phyloP scores from a whole-genome alignment of 768 basidiomycete genomes.

The Artomyces pyxidatus region DNA sequence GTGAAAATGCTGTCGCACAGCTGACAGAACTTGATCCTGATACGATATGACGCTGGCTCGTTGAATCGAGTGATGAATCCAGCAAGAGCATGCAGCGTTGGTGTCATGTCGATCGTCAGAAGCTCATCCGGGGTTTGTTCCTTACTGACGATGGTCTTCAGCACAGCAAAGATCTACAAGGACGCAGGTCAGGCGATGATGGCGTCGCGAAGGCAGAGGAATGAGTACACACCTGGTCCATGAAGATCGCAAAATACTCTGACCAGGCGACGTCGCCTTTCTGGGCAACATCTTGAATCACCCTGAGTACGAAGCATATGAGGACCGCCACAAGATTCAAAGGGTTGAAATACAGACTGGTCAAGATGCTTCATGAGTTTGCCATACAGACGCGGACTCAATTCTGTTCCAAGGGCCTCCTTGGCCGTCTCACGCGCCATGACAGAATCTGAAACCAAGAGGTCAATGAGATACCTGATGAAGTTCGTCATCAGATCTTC shows the following conservation, averaged over 20 bases:
- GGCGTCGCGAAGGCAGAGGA: neutral
- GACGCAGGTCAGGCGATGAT: too few relatives aligned
- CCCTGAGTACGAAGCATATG: slow-evolving; percentile 24
- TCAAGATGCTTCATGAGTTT: slow-evolving; percentile 65
- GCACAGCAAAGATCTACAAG: slow-evolving; percentile 57
- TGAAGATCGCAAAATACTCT: slow-evolving; percentile 42
- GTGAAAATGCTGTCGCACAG: slow-evolving; percentile 63
- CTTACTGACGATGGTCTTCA: slow-evolving; percentile 76
- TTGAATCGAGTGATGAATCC: slow-evolving; percentile 57
- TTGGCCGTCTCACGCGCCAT: slow-evolving; percentile 70
- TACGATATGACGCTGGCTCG: slow-evolving; percentile 45
- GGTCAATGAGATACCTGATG: slow-evolving; percentile 57
- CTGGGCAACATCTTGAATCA: slow-evolving; percentile 44
- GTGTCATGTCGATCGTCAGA: slow-evolving; percentile 29
- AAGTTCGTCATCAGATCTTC: slow-evolving; percentile 54
- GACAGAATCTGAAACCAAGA: slow-evolving; percentile 54
- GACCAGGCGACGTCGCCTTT: slow-evolving; percentile 35
- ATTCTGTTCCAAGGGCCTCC: slow-evolving; percentile 74
- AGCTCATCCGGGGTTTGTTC: slow-evolving; percentile 54
- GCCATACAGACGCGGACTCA: slow-evolving; percentile 62
- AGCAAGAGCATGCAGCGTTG: slow-evolving; percentile 40
- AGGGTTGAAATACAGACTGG: slow-evolving; percentile 40
- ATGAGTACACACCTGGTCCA: slow-evolving; percentile 57
- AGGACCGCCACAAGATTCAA: neutral
- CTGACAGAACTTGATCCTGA: slow-evolving; percentile 69